These are phyloP conservation scores for Rhodocollybia butyracea DNA, from an alignment of 768 basidiomycete genomes.

Conservation along the genomic window DNA sequence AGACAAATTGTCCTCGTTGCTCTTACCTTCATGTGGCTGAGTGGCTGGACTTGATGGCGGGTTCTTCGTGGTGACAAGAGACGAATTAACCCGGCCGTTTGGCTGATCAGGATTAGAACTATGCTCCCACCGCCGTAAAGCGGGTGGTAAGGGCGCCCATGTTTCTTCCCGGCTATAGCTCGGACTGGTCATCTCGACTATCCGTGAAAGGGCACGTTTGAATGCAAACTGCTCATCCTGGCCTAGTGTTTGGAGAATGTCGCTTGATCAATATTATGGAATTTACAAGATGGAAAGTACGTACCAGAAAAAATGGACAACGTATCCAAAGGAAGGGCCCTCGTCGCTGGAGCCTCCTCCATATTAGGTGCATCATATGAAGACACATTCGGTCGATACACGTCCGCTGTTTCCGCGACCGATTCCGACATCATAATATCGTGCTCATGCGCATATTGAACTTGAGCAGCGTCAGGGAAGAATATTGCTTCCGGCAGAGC, in stretches of 20 bases:
- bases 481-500: constrained; percentile 42
- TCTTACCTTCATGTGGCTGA: no score
- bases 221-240: constrained; percentile 63
- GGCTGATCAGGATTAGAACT: background rate
- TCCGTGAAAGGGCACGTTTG: constrained; percentile 56
- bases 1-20: constrained; percentile 16
- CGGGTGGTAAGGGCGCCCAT: constrained; percentile 33
- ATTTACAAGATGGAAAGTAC: constrained; percentile 6
- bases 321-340: constrained; percentile 37
- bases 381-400: constrained; percentile 53
- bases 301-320: constrained; percentile 49
- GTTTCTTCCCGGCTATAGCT: constrained; percentile 26
- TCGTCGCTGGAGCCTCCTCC: constrained; percentile 23
- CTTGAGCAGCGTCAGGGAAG: constrained; percentile 49
- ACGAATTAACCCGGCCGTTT: no score
- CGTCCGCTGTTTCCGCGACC: constrained; percentile 40
- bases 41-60: no score
- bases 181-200: constrained; percentile 53
- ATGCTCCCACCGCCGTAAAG: constrained; percentile 31
- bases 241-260: constrained; percentile 25
- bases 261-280: background rate
- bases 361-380: constrained; percentile 42
- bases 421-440: constrained; percentile 46
- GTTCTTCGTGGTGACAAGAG: no score
- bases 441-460: no score